These are phyloP conservation scores for Heliamphora exappendiculata DNA, from an alignment of 148 eudicot species.

Conservation along the genomic window DNA sequence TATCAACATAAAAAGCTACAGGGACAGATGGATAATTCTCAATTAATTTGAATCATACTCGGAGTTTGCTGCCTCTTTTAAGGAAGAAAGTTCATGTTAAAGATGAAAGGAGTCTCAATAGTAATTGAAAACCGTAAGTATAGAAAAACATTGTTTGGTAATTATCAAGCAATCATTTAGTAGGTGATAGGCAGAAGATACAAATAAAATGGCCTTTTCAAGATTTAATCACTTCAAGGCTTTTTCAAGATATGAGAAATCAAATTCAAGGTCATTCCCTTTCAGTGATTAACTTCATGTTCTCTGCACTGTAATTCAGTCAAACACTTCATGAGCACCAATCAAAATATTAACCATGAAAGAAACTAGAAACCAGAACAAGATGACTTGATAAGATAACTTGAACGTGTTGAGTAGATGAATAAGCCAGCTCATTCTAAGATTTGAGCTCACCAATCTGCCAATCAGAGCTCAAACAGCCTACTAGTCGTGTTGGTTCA, in stretches of 20 bases:
- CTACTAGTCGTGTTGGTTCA: no score
- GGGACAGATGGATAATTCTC: no score
- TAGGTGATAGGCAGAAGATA: background rate
- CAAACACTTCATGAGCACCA: background rate
- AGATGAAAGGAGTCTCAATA: background rate
- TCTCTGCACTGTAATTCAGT: background rate
- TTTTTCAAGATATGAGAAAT: background rate
- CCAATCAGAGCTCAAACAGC: background rate
- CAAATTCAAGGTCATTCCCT: background rate
- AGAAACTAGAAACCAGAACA: background rate
- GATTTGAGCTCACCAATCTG: background rate
- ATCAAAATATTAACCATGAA: background rate
- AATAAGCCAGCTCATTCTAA: background rate
- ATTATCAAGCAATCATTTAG: background rate
- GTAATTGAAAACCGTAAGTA: no score
- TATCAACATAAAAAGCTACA: no score
- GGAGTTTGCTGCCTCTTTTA: background rate
- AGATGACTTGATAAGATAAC: background rate
- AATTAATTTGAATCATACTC: background rate
- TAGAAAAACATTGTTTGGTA: no score
- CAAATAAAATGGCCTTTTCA: background rate
- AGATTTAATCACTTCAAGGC: conserved; percentile 3
- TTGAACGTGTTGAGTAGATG: background rate
- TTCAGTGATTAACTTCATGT: background rate
- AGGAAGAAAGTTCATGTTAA: background rate